Conservation (phyloP, 768 basidiomycete genomes). For the Naematelia aurantialba region DNA sequence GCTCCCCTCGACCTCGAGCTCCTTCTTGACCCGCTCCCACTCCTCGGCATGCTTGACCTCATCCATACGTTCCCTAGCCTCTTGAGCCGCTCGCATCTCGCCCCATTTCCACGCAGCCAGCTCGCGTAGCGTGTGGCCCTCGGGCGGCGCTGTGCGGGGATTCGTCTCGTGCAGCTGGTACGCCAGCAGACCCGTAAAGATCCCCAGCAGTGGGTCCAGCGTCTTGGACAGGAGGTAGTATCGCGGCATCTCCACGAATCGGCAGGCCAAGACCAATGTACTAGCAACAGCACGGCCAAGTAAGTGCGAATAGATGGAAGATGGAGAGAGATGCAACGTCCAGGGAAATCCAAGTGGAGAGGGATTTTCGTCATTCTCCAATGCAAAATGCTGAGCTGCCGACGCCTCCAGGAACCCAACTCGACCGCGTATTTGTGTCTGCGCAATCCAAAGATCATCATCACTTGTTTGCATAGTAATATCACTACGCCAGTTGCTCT, state of each 20-base stretch:
- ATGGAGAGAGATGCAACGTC: not conserved
- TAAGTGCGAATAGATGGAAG: not conserved
- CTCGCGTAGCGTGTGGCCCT: slow-evolving; percentile 46
- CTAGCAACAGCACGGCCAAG: no score
- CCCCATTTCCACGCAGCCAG: slow-evolving; percentile 46
- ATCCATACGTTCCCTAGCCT: slow-evolving; percentile 9
- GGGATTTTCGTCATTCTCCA: not conserved
- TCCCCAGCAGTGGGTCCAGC: slow-evolving; percentile 45
- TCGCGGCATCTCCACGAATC: slow-evolving; percentile 43
- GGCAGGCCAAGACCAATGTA: no score
- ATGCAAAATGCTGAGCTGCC: no score
- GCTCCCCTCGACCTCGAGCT: slow-evolving; percentile 25
- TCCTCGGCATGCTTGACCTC: slow-evolving; percentile 24
- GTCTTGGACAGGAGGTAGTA: slow-evolving; percentile 47
- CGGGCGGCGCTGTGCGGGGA: slow-evolving; percentile 43
- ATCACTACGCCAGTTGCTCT: no score
- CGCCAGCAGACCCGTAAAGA: slow-evolving; percentile 49
- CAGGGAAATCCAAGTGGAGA: no score
- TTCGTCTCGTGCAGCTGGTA: slow-evolving; percentile 50
- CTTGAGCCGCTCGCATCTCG: slow-evolving; percentile 12
- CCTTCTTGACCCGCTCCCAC: slow-evolving; percentile 40
- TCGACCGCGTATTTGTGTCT: no score
- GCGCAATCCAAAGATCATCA: no score
- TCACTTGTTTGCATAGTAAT: no score
- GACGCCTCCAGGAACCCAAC: no score